Evolutionary conservation across 345 rosid species (phyloP).

Genomic region (Dovyalis caffra): DNA sequence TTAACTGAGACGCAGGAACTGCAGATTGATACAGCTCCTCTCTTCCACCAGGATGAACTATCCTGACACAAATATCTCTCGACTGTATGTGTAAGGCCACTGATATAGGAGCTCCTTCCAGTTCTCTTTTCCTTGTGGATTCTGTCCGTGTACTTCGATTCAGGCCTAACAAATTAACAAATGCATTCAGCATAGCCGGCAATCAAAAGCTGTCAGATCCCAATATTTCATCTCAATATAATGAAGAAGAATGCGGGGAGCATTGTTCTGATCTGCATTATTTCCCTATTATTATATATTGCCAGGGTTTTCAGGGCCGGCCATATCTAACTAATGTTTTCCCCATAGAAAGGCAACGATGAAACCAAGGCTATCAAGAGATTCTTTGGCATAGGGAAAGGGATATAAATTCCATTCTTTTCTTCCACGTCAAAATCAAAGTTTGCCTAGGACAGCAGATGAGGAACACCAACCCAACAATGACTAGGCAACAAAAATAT

Average conservation of each 20-base stretch:
- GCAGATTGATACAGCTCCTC: constrained; percentile 43
- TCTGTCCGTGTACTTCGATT: constrained; percentile 13
- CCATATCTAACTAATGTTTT: constrained; percentile 9
- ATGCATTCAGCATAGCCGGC: constrained; percentile 36
- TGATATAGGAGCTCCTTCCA: constrained; percentile 20
- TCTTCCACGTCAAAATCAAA: constrained; percentile 28
- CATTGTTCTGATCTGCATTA: constrained; percentile 7
- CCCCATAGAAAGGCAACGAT: constrained; percentile 19
- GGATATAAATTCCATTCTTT: constrained; percentile 13
- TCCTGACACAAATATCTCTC: constrained; percentile 38
- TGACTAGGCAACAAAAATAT: background rate
- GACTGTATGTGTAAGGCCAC: constrained; percentile 29
- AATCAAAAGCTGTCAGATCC: constrained; percentile 20
- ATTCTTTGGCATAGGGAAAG: background rate
- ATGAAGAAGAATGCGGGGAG: constrained; percentile 3
- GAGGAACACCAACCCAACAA: background rate
- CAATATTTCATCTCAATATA: constrained; percentile 13
- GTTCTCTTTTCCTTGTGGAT: constrained; percentile 18
- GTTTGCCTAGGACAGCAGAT: background rate
- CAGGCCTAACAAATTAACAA: constrained; percentile 26
- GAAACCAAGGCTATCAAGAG: constrained; percentile 34
- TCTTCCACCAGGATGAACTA: constrained; percentile 56
- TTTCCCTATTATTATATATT: constrained; percentile 11
- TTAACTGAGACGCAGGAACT: constrained; percentile 40
- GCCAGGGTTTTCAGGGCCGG: constrained; percentile 30